These are phyloP conservation scores for Pythium guiyangense DNA, from an alignment of 352 stramenopile species.

Conservation along the genomic window DNA sequence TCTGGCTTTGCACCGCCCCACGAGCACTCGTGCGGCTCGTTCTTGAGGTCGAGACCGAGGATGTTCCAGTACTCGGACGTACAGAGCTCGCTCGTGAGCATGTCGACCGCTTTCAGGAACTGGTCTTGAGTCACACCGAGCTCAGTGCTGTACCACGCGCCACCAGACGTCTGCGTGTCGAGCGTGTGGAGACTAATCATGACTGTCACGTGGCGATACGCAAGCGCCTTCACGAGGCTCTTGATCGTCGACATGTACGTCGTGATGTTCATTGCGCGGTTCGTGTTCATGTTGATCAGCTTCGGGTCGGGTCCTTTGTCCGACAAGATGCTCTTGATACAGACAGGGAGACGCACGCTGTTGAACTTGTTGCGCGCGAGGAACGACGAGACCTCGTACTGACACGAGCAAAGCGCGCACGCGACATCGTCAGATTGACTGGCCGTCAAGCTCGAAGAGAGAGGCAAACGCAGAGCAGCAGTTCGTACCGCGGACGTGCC, in stretches of 20 bases:
- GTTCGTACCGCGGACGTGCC: constrained; percentile 43
- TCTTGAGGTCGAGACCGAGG: too few species aligned
- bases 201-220: constrained; percentile 56
- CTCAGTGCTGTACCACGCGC: constrained; percentile 50
- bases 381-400: constrained; percentile 64
- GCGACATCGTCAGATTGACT: too few species aligned
- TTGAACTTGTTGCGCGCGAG: constrained; percentile 67
- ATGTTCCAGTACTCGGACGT: too few species aligned
- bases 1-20: constrained; percentile 37
- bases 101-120: constrained; percentile 50
- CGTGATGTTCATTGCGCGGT: constrained; percentile 63
- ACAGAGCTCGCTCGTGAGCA: constrained; percentile 54
- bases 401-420: background rate
- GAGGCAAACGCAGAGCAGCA: background rate
- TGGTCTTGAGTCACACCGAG: constrained; percentile 47
- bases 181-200: too few species aligned
- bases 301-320: constrained; percentile 34
- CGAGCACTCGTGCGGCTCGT: constrained; percentile 55
- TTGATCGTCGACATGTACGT: constrained; percentile 62
- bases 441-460: background rate
- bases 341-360: too few species aligned
- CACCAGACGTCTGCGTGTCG: constrained; percentile 32
- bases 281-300: constrained; percentile 62
- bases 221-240: constrained; percentile 47
- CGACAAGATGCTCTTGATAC: constrained; percentile 53